Base-by-base conservation (phyloP, 352 stramenopile genomes). In the Plasmopara viticola region DNA sequence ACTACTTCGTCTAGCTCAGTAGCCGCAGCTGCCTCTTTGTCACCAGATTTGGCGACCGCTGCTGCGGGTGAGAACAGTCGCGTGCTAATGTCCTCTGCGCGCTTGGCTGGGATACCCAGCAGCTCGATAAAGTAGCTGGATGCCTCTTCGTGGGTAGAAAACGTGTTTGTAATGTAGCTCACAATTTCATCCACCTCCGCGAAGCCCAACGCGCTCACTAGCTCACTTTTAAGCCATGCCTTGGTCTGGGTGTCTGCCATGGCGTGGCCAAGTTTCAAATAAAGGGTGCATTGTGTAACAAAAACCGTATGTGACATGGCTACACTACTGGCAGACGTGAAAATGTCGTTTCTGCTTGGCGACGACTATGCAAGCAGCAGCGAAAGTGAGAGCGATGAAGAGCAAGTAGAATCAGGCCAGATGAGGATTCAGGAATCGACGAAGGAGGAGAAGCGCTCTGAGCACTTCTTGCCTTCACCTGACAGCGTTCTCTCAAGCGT, bases 161-260 rank as follows among this genome's bases (percentile, higher is more conserved):
- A 85, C 8, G 54, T 67, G 42, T 39, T 72, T 37, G 66, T 58
- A 25, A 87, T 58, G 52, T 90, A 86, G 12, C 30, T 45, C 9
- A 74, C 66, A 50, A 90, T 90, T 50, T 90, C 79, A 30, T 83
- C 70, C 35, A 90, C 79, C 46, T 90, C 76, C 6, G 59, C 49
- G 60, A 90, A 90, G 46, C 79, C 79, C 49, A 90, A 62, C 20
- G 75, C 74, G 52, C 52, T 69, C 67, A 64, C 58, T 31, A 87
- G 66, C 69, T 89, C 78, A 13, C 40, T 18, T 55, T 76, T 80
- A 38, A 89, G 72, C 76, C 72, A 87, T 39, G 54, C 29, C 20
- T 50, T 68, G n/a, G 62, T 78, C 18, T 61, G 48, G 25, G 56
- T 35, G 56, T 70, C 60, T 8, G 37, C n/a, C 48, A 70, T 70